phyloP scores from a whole-genome alignment of 805 yeast genomes.

The Candida qinlingensis region DNA sequence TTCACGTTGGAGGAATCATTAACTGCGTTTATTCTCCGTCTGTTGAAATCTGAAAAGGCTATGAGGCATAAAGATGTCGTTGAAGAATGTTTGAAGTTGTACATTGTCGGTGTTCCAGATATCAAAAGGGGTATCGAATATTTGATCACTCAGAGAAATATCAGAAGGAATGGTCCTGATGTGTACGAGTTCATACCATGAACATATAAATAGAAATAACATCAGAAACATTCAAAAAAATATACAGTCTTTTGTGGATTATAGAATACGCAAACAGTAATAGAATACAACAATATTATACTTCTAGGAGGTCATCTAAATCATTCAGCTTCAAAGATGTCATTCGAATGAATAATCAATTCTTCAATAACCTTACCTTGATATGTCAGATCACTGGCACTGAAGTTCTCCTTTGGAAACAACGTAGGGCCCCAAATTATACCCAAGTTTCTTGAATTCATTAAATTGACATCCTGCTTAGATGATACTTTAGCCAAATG shows the following conservation, averaged over 20 bases:
- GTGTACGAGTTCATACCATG: conserved; percentile 18
- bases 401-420: conserved; percentile 60
- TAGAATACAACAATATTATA: too few relatives aligned
- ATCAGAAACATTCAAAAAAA: background rate
- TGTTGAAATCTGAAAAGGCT: conserved; percentile 10
- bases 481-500: conserved; percentile 74
- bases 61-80: conserved; percentile 15
- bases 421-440: conserved; percentile 95
- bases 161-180: conserved; percentile 4
- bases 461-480: conserved; percentile 60
- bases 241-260: too few relatives aligned
- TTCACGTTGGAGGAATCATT: conserved; percentile 10
- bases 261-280: too few relatives aligned
- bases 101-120: conserved; percentile 1
- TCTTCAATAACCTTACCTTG: conserved; percentile 81
- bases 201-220: background rate
- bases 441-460: conserved; percentile 77
- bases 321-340: conserved; percentile 64
- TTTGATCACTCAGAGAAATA: conserved; percentile 5
- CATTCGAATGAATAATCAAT: conserved; percentile 75
- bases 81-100: conserved; percentile 5
- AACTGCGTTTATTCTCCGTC: conserved; percentile 18
- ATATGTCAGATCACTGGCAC: conserved; percentile 67
- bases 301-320: too few relatives aligned
- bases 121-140: conserved; percentile 11